Evolutionary conservation across 306 rosid species (phyloP), one percentile per base, ranked within the genome.

Genomic region (Betula pendula): DNA sequence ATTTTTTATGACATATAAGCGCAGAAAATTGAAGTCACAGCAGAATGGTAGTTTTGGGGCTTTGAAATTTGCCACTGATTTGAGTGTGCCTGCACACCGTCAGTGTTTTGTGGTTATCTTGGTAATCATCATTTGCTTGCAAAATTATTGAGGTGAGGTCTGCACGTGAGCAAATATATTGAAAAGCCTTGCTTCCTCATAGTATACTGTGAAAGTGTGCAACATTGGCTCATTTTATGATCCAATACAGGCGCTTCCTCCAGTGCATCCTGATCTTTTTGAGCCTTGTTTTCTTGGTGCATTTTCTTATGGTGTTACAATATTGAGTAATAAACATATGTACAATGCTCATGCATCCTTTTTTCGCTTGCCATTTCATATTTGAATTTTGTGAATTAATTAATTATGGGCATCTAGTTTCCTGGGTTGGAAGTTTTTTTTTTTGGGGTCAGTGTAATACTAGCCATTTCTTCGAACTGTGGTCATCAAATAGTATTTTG

Each of bases 1-100:
- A 29, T 8, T 65, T 40, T 7, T 33, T 5, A 35, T 65, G 47
- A 17, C 44, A 38, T 15, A 17, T 65, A 16, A 55, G 63, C 1
- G 6, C 31, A 55, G 31, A 55, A 55, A 55, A 55, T 24, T 55
- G 31, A 55, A 55, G 31, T 22, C 51, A 20, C 55, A 48, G 67
- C 79, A 60, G 78, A 73, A 70, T 77, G 83, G 82, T 27, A 59
- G 49, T 55, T 17, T 65, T 62, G 22, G 17, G 40, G 48, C 48
- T 35, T 33, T 16, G 44, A 62, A 65, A 14, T 22, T 59, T 16
- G 25, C 67, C 67, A 62, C 29, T 31, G 13, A 62, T 65, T 8
- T 35, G 47, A 33, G 47, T 38, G 45, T 65, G 43, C 45, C 45
- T 38, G 20, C 70, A 65, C 38, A 6, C 27, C 19, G 1, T 62